These are phyloP conservation scores for Didymella sp. DNA, from an alignment of 2,329 filamentous ascomycete species.

Conservation along the genomic window DNA sequence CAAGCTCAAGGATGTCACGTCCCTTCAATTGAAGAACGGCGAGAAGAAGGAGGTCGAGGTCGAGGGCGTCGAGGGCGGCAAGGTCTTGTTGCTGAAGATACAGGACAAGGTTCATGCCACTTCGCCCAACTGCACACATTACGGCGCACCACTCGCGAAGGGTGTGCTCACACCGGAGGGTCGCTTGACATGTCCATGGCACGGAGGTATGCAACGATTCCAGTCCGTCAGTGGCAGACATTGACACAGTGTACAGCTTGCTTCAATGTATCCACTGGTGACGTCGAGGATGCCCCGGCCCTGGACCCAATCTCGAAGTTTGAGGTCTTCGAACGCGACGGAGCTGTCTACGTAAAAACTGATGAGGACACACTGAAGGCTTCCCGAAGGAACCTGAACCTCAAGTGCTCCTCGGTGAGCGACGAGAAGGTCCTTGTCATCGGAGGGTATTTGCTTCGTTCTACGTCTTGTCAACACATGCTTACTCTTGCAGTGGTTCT, in stretches of 20 bases:
- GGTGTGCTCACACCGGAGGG: slow-evolving; percentile 84
- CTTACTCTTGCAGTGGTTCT: slow-evolving; percentile 65
- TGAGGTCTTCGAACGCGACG: slow-evolving; percentile 79
- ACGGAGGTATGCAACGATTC: slow-evolving; percentile 71
- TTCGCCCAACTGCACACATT: slow-evolving; percentile 86
- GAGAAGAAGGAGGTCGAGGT: slow-evolving; percentile 91
- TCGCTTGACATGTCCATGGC: slow-evolving; percentile 92
- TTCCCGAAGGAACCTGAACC: slow-evolving; percentile 74
- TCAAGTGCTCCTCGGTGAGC: slow-evolving; percentile 70
- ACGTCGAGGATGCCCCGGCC: slow-evolving; percentile 93
- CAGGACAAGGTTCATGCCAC: slow-evolving; percentile 79
- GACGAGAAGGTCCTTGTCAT: slow-evolving; percentile 79
- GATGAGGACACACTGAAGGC: slow-evolving; percentile 80
- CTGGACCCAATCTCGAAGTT: slow-evolving; percentile 86
- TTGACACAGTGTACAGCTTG: slow-evolving; percentile 67
- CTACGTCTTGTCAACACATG: background rate
- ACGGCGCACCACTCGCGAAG: slow-evolving; percentile 86
- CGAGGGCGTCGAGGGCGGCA: slow-evolving; percentile 84
- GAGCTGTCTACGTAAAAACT: slow-evolving; percentile 82
- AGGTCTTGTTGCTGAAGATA: slow-evolving; percentile 84
- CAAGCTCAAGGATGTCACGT: slow-evolving; percentile 76
- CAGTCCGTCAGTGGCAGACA: slow-evolving; percentile 14
- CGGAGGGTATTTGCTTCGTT: slow-evolving; percentile 29
- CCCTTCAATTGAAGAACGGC: slow-evolving; percentile 75
- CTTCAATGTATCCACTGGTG: slow-evolving; percentile 87